These are phyloP conservation scores for Albatrellus sp. DNA, from an alignment of 1,284 basidiomycete genomes.

Conservation along the genomic window DNA sequence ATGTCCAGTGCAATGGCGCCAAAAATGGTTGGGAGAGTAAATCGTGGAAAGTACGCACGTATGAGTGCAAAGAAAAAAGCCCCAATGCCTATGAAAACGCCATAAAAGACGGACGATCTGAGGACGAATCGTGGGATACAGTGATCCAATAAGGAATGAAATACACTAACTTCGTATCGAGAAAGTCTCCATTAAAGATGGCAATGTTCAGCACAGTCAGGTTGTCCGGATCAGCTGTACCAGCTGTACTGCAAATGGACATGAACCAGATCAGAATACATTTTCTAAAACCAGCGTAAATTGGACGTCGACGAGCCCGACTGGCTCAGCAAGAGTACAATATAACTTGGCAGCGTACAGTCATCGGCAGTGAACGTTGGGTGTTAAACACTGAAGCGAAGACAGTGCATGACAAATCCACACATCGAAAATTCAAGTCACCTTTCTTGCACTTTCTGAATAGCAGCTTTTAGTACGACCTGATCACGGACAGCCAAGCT, in stretches of 20 bases:
- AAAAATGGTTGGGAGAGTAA: constrained; percentile 45
- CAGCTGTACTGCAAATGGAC: constrained; percentile 24
- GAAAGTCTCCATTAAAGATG: constrained; percentile 55
- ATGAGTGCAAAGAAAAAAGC: constrained; percentile 47
- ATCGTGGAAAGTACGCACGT: constrained; percentile 49
- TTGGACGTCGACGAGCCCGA: neutral
- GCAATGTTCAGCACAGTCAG: constrained; percentile 34
- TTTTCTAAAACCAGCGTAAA: constrained; percentile 13
- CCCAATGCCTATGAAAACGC: constrained; percentile 60
- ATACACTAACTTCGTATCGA: constrained; percentile 40
- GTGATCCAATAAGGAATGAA: constrained; percentile 7
- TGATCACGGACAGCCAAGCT: constrained; percentile 43
- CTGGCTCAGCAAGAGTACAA: too few relatives aligned
- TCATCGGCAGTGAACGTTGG: too few relatives aligned
- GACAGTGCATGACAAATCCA: too few relatives aligned
- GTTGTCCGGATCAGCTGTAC: constrained; percentile 33
- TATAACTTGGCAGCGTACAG: too few relatives aligned
- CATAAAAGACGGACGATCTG: constrained; percentile 48
- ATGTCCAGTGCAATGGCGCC: constrained; percentile 51
- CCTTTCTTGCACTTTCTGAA: constrained; percentile 34
- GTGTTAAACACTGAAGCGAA: too few relatives aligned
- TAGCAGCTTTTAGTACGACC: constrained; percentile 31
- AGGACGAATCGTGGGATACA: neutral
- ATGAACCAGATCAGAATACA: constrained; percentile 2
- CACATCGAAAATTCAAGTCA: constrained; percentile 13